Evolutionary conservation across 768 basidiomycete genomes (phyloP), one percentile per base, ranked within the genome.

Genomic region (Termitomyces sp.): DNA sequence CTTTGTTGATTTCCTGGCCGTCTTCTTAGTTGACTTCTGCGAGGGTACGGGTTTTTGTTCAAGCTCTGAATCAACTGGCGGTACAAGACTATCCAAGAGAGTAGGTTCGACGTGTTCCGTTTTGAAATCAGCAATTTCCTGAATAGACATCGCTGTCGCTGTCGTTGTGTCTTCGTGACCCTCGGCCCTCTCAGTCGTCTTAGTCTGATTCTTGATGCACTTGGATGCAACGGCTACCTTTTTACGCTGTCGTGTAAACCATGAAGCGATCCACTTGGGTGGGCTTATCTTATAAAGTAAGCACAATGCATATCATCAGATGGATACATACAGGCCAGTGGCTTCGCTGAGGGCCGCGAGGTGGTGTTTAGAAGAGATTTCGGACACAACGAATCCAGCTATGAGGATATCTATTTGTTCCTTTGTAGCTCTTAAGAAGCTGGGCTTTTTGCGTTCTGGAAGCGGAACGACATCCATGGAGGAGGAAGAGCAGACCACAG

Each of bases 201-300:
- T 42, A 42, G 51, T 36, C 34, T 31, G 56, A 9, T 12, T 12
- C 42, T 25, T 37, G 14, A 38, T 20, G 12, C 5, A 12, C 15
- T 17, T 48, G 25, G 43, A 36, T n/a, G 56, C 38, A 57, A 63
- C 70, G 29, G 69, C 66, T 9, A 64, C 65, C 46, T 75, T 75
- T 12, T 54, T 61, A 17, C 74, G 63, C 56, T 72, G 70, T 9
- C 73, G 70, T 48, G 63, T 64, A 36, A 74, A 73, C 76, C 75
- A 78, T 36, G 71, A 69, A 36, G 63, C 56, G 25, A 78, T 76
- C 77, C 77, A 77, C 62, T 71, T 72, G 29, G 50, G 29, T 32
- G 74, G 66, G 38, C 76, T 76, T 61, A 53, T 50, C 17, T 14
- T 46, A 46, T 25, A 29, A 45, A 40, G 17, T 29, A 11, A 47